A percentile compares a stretch with the other conserved stretches of the same genome.
phyloP scores from a whole-genome alignment of 2,329 filamentous ascomycete genomes.

The Colletotrichum limetticola region DNA sequence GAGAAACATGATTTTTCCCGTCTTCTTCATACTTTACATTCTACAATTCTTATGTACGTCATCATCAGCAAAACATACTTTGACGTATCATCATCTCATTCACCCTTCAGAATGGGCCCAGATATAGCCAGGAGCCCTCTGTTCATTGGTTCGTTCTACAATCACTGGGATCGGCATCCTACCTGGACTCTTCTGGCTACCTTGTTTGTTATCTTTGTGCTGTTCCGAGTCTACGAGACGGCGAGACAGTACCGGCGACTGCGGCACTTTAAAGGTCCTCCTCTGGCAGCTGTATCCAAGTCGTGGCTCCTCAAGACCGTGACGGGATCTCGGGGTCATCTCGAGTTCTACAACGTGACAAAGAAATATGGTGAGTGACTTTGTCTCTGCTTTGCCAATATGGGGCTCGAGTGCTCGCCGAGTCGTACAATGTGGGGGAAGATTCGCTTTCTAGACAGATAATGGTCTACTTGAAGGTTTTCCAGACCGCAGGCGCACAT shows the following conservation, averaged over 20 bases:
- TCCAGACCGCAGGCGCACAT: too few relatives aligned
- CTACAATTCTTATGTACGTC: neutral
- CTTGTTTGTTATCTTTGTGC: conserved; percentile 23
- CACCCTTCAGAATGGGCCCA: neutral
- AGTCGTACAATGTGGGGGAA: too few relatives aligned
- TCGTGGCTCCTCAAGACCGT: conserved; percentile 50
- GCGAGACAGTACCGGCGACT: conserved; percentile 48
- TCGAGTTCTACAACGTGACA: conserved; percentile 48
- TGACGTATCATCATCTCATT: neutral
- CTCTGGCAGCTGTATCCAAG: conserved; percentile 49
- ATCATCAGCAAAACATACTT: too few relatives aligned
- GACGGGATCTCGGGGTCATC: conserved; percentile 44
- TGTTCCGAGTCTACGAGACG: conserved; percentile 29
- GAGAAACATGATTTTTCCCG: too few relatives aligned
- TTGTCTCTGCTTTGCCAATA: too few relatives aligned
- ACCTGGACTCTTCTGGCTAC: neutral
- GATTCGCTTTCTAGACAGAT: too few relatives aligned
- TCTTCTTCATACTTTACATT: neutral
- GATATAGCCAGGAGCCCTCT: neutral
- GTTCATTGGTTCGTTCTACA: neutral
- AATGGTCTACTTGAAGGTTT: too few relatives aligned
- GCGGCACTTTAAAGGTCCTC: conserved; percentile 52
- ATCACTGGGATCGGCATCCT: neutral
- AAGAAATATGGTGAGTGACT: conserved; percentile 45
- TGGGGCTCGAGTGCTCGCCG: too few relatives aligned